A percentile compares a stretch with the other conserved stretches of the same genome.
Conservation (phyloP, 192 early-diverging fungal genomes). For the Entomortierella parvispora region DNA sequence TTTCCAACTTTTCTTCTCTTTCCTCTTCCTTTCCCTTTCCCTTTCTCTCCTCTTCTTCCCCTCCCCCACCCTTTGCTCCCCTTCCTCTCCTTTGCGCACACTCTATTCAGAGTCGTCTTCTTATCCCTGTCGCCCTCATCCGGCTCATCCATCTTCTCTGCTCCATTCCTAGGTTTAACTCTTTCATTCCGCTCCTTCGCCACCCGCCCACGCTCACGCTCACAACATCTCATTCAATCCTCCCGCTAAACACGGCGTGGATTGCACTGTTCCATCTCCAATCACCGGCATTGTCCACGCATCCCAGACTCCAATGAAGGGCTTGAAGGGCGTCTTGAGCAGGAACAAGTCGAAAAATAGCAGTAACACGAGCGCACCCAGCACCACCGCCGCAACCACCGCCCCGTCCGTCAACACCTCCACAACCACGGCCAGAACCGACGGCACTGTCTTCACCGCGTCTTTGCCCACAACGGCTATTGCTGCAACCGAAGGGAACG, state of each 20-base stretch:
- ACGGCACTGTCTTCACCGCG: neutral
- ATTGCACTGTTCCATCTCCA: neutral
- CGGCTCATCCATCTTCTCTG: neutral
- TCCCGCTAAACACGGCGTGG: too few relatives aligned
- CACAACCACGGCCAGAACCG: neutral
- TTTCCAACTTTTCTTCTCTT: neutral
- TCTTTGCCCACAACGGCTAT: slow-evolving; percentile 1
- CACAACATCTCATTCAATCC: too few relatives aligned
- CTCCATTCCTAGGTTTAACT: too few relatives aligned
- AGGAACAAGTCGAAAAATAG: slow-evolving; percentile 48
- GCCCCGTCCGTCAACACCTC: neutral
- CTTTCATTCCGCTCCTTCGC: too few relatives aligned
- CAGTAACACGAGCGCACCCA: slow-evolving; percentile 10
- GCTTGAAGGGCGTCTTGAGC: slow-evolving; percentile 46
- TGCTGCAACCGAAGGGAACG: neutral
- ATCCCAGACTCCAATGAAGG: slow-evolving; percentile 33
- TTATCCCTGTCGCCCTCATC: too few relatives aligned
- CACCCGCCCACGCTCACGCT: too few relatives aligned
- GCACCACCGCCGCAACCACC: neutral
- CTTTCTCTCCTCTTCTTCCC: neutral
- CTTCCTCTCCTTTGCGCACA: neutral
- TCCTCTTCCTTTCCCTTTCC: neutral
- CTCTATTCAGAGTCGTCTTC: too few relatives aligned
- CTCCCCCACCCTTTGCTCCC: neutral
- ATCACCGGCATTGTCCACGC: slow-evolving; percentile 1